phyloP scores from a whole-genome alignment of 208 protist genomes.

The Leishmania braziliensis region DNA sequence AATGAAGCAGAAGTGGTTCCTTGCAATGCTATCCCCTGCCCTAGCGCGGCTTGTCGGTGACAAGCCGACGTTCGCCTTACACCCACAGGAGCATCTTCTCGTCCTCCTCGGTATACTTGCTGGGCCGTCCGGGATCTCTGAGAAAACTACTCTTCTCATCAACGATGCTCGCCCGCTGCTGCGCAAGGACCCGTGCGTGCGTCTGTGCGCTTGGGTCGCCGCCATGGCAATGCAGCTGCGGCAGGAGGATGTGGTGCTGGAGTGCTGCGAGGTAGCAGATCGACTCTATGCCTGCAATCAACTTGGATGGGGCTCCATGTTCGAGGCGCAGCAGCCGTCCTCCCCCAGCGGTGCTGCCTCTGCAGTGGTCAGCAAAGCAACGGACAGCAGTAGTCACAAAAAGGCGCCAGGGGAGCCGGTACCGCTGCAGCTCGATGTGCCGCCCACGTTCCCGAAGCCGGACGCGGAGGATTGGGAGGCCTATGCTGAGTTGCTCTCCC shows the following conservation, averaged over 20 bases:
- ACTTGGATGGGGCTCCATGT: slow-evolving; percentile 73
- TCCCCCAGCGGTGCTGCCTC: slow-evolving; percentile 10
- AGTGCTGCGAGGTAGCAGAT: slow-evolving; percentile 72
- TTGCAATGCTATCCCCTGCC: slow-evolving; percentile 56
- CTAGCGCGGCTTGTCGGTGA: slow-evolving; percentile 53
- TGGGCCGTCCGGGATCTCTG: slow-evolving; percentile 36
- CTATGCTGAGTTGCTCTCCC: slow-evolving; percentile 62
- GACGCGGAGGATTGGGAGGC: slow-evolving; percentile 37
- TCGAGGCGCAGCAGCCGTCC: slow-evolving; percentile 16
- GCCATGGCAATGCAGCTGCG: slow-evolving; percentile 49
- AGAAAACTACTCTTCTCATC: slow-evolving; percentile 48
- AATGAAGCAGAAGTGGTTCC: slow-evolving; percentile 49
- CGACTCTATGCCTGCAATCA: slow-evolving; percentile 65
- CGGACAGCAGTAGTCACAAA: slow-evolving; percentile 3
- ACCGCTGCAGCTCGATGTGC: slow-evolving; percentile 11
- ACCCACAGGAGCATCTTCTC: slow-evolving; percentile 81
- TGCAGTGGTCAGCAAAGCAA: neutral
- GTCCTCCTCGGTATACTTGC: slow-evolving; percentile 54
- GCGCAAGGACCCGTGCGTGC: slow-evolving; percentile 62
- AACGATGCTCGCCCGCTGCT: slow-evolving; percentile 62
- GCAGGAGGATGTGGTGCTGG: slow-evolving; percentile 66
- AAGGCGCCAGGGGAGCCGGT: slow-evolving; percentile 3
- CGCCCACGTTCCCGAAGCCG: slow-evolving; percentile 13
- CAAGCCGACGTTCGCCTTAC: slow-evolving; percentile 27
- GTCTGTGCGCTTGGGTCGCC: slow-evolving; percentile 78